These are phyloP conservation scores for Solanum hybrid DNA, from an alignment of 305 asterid species.

Conservation along the genomic window DNA sequence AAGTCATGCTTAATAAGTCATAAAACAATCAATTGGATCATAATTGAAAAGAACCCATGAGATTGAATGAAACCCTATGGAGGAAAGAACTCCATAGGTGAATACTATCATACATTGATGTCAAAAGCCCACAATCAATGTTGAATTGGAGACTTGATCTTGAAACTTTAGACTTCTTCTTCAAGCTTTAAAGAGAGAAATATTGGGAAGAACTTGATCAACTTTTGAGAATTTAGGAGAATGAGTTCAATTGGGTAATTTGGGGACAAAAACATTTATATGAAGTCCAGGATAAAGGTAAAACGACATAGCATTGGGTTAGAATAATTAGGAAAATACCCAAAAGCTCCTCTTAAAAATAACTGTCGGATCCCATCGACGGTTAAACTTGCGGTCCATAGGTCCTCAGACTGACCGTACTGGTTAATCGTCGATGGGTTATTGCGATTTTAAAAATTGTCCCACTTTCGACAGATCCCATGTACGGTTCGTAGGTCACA, in stretches of 20 bases:
- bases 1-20: neutral
- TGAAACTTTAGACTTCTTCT: neutral
- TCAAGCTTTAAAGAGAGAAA: neutral
- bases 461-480: neutral
- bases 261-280: neutral
- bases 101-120: neutral
- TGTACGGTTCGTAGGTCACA: neutral
- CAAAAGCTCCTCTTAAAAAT: neutral
- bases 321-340: neutral
- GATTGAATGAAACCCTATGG: neutral
- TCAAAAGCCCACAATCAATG: neutral
- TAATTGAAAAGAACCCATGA: neutral
- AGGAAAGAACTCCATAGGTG: neutral
- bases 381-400: too few species aligned
- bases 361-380: neutral
- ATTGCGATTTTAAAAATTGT: too few species aligned
- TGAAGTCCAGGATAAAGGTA: neutral
- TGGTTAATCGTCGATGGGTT: neutral
- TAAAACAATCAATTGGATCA: neutral
- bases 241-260: neutral
- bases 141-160: neutral
- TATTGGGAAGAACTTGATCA: neutral
- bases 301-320: neutral
- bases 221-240: neutral
- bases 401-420: neutral